Evolutionary conservation across 2,329 filamentous ascomycete species (phyloP).

Genomic region (Paecilomyces sp.): DNA sequence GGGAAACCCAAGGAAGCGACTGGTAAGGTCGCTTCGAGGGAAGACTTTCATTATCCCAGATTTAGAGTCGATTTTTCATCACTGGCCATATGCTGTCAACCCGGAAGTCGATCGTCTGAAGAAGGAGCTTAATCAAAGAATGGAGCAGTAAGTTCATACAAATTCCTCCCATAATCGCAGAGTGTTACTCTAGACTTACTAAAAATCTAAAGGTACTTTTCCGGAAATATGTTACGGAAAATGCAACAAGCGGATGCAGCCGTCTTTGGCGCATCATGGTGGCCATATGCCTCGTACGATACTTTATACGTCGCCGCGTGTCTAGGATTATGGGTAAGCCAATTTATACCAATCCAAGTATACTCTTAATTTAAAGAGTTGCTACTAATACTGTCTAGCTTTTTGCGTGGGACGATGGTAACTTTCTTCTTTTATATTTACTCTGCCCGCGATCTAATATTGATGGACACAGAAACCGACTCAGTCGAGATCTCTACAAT

Average conservation of each 20-base stretch:
- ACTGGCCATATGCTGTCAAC: not conserved
- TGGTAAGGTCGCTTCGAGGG: not conserved
- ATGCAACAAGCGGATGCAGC: not conserved
- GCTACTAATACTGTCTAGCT: not conserved
- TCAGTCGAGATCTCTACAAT: too few relatives aligned
- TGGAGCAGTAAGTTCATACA: not conserved
- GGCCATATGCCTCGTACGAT: not conserved
- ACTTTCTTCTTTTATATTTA: not conserved
- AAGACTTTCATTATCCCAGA: not conserved
- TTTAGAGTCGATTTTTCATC: not conserved
- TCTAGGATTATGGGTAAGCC: not conserved
- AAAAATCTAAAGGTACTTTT: not conserved
- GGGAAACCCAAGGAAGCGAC: not conserved
- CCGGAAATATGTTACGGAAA: not conserved
- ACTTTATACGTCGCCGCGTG: conserved; percentile 22
- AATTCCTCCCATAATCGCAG: not conserved
- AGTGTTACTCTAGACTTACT: not conserved
- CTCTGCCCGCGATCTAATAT: not conserved
- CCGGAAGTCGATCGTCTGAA: not conserved
- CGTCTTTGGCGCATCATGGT: not conserved
- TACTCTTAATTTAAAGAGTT: not conserved
- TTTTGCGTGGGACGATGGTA: not conserved
- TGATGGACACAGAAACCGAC: too few relatives aligned
- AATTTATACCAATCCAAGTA: not conserved
- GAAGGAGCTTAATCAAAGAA: not conserved